Conservation (phyloP, 768 basidiomycete genomes). For the Neoboletus subvelutipes region DNA sequence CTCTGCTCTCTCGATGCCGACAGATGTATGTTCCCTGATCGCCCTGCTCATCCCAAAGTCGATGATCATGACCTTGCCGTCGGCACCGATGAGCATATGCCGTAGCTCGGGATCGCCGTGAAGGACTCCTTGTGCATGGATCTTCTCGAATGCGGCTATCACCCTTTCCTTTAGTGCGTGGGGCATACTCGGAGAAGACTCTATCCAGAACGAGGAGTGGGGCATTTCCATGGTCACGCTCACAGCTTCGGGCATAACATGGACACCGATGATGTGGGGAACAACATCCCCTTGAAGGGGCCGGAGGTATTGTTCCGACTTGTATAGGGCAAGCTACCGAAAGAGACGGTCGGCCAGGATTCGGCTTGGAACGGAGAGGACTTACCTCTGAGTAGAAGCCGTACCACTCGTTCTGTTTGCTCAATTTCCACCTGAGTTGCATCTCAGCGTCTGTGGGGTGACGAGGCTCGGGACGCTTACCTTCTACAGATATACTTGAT, state of each 20-base stretch:
- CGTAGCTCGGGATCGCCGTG: conserved; percentile 49
- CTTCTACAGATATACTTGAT: conserved; percentile 39
- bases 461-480: conserved; percentile 21
- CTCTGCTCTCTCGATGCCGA: conserved; percentile 38
- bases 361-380: conserved; percentile 15
- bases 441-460: neutral
- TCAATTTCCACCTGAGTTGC: conserved; percentile 32
- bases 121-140: conserved; percentile 48
- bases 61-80: conserved; percentile 52
- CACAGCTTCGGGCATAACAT: conserved; percentile 38
- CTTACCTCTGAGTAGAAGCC: conserved; percentile 43
- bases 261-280: conserved; percentile 52
- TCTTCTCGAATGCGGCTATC: conserved; percentile 47
- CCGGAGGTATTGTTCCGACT: conserved; percentile 43
- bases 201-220: conserved; percentile 59
- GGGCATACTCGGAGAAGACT: conserved; percentile 60
- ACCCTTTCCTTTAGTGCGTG: conserved; percentile 49
- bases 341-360: conserved; percentile 5
- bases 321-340: conserved; percentile 52
- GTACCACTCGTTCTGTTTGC: conserved; percentile 34
- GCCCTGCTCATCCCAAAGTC: conserved; percentile 50
- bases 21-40: conserved; percentile 26
- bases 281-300: conserved; percentile 53
- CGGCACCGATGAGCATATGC: conserved; percentile 55
- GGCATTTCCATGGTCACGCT: conserved; percentile 53